These are phyloP conservation scores for Pinus tabuliformis DNA, from an alignment of 75 land plant species.

Conservation along the genomic window DNA sequence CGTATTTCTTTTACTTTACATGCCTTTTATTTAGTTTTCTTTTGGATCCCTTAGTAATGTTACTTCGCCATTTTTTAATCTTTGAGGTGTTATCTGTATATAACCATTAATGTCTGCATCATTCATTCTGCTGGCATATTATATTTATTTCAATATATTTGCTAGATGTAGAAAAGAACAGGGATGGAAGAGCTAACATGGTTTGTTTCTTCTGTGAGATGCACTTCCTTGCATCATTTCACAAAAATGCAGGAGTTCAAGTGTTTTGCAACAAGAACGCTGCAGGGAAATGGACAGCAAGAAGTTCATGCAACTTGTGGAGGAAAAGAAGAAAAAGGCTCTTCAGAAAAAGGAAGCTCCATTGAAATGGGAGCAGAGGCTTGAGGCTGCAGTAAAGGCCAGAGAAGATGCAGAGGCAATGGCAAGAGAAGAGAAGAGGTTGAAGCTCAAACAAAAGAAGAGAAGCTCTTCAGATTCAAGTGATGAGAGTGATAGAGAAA, in stretches of 20 bases:
- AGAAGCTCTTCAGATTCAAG: conserved; percentile 45
- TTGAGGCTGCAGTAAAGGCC: conserved; percentile 81
- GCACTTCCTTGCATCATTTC: conserved; percentile 87
- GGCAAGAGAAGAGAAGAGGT: conserved; percentile 34
- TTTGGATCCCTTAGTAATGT: no score
- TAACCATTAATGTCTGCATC: no score
- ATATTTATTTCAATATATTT: no score
- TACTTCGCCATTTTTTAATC: no score
- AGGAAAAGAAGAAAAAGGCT: conserved; percentile 81
- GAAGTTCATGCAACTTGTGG: conserved; percentile 81
- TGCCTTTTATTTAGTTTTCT: no score
- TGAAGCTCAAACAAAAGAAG: conserved; percentile 37
- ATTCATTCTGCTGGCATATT: no score
- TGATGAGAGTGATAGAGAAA: conserved; percentile 44
- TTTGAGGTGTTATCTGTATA: no score
- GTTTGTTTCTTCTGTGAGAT: conserved; percentile 90
- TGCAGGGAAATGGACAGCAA: conserved; percentile 71
- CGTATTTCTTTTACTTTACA: no score
- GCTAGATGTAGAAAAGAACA: no score
- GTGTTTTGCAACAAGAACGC: conserved; percentile 21
- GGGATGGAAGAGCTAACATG: conserved; percentile 64
- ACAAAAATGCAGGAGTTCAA: conserved; percentile 70
- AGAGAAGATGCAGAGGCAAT: conserved; percentile 72
- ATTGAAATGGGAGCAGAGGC: conserved; percentile 86
- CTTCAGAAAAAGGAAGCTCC: conserved; percentile 86